Base-by-base conservation (phyloP, 1,139 yeast species). In the Hanseniaspora uvarum region DNA sequence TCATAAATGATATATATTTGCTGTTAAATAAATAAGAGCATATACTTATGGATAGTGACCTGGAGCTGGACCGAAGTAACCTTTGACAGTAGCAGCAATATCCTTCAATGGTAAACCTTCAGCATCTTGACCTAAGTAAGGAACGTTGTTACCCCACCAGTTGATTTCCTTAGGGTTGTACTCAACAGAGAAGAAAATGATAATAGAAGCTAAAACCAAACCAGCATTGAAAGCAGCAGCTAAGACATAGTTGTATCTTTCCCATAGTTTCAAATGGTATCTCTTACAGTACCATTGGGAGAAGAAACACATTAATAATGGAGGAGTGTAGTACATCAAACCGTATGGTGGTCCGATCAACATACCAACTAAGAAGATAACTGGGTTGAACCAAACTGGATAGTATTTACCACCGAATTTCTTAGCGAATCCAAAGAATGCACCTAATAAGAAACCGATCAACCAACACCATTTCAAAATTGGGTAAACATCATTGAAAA, bases 111-210 rank as follows among this genome's bases (percentile, higher is more conserved):
- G 53, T 34, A 52, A 59, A 31, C 68, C 67, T 10, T 57, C 58
- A 18, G 70, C 72, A 60, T 78, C 82, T 21, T 43, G 24, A 34
- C 80, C 80, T 2, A 57, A 62, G 53, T 62, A 66, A 4, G 68
- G 55, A 19, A 78, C 78, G 31, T 60, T 65, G 61, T 79, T 80
- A 2, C 84, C 84, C 84, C 84, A 79, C 84, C 85, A 80, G 56
- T 59, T n/a, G n/a, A n/a, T n/a, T n/a, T n/a, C n/a, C n/a, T 59
- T 30, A 79, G 53, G 8, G 66, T 68, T 49, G 73, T 71, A 2
- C 19, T 16, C 0, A 78, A 77, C n/a, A 0, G 79, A 70, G 60
- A 80, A 77, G 65, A 80, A 73, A 40, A 79, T 77, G 50, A 80
- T 64, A 31, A 79, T 65, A 0, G 80, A 76, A 58, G 78, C 68